Base-by-base conservation (phyloP, 306 rosid genomes). In the Prunus salicina region DNA sequence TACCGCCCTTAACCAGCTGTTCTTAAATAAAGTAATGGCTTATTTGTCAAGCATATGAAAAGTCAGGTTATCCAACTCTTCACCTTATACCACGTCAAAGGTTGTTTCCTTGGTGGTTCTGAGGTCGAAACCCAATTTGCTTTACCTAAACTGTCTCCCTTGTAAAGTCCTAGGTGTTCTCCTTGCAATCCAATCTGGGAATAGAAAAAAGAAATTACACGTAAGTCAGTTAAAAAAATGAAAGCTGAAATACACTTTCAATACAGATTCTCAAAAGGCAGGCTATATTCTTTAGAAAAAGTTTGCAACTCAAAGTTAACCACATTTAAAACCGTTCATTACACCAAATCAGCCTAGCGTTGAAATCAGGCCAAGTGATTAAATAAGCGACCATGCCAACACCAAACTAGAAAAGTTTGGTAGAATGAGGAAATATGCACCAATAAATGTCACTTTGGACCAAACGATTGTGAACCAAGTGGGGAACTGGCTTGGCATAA, bases 61-160 rank as follows among this genome's bases (percentile, higher is more conserved):
- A 2, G 77, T 28, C 19, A 34, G 51, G 72, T 56, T 38, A 45
- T 30, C 67, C 32, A 69, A 77, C 65, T 49, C 9, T 47, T 78
- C 88, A 91, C 98, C 96, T 90, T 94, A 90, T 94, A 94, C 97
- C 97, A 94, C 2, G 92, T 92, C 84, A 94, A 80, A 74, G 98
- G 84, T 81, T 91, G 91, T 56, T 85, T 66, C 84, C 78, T 86
- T 18, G 96, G 95, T 7, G 97, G 92, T 67, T 75, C 58, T 45
- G 84, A 78, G 76, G 95, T 81, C 52, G 89, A 81, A 83, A 84
- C 81, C 98, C 97, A 94, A 16, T 76, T 94, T 75, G 69, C 85
- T 57, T 75, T 79, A 71, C 74, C 67, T 64, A 73, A 68, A 56
- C 92, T 89, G 69, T 87, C 88, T 78, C 51, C 83, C 83, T 83